Evolutionary conservation across 164 flowering plant genomes (phyloP).

Genomic region (Chimonanthus praecox): DNA sequence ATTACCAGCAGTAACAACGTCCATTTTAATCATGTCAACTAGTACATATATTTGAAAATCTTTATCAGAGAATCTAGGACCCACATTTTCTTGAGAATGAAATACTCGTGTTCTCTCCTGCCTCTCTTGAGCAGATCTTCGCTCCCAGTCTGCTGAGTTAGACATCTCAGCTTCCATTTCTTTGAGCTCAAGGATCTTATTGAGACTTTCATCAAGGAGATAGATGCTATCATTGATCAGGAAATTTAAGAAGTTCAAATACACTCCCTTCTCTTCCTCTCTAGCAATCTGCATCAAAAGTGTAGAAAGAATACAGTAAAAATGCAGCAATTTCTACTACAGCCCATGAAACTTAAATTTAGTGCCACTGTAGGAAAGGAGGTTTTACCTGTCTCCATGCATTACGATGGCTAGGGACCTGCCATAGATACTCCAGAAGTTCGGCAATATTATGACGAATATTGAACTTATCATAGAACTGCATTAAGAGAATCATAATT

Average conservation of each 20-base stretch:
- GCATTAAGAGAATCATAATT: conserved; percentile 14
- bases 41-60: not conserved
- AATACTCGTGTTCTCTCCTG: conserved; percentile 92
- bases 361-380: not conserved
- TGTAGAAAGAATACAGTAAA: not conserved
- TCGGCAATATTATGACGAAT: conserved; percentile 99
- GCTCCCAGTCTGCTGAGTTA: conserved; percentile 85
- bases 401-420: conserved; percentile 94
- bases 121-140: conserved; percentile 90
- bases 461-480: conserved; percentile 99
- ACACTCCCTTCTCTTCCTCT: conserved; percentile 98
- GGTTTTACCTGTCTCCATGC: conserved; percentile 79
- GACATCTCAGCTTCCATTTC: conserved; percentile 95
- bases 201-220: conserved; percentile 97
- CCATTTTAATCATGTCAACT: not conserved
- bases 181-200: conserved; percentile 92
- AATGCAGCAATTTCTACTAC: not conserved
- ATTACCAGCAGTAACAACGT: not conserved
- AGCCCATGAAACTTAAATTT: not conserved
- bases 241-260: conserved; percentile 91
- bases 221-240: conserved; percentile 93
- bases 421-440: conserved; percentile 96
- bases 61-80: conserved; percentile 15
- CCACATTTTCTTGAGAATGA: conserved; percentile 91
- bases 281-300: conserved; percentile 68